phyloP scores from a whole-genome alignment of 331 rosid genomes.

The Telfairia occidentalis region DNA sequence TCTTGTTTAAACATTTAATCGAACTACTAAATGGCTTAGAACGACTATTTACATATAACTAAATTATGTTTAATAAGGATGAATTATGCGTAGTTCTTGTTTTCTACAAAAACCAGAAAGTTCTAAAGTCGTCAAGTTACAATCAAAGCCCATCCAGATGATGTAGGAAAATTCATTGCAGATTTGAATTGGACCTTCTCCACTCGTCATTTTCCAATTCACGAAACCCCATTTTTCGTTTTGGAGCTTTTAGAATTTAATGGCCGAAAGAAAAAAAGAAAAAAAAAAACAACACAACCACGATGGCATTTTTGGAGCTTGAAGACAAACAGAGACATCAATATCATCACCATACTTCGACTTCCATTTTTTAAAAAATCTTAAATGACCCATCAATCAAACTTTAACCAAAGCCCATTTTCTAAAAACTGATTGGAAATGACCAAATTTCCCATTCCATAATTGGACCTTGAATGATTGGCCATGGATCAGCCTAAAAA shows the following conservation, averaged over 20 bases:
- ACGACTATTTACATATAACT: no score
- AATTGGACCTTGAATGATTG: neutral
- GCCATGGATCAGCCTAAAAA: neutral
- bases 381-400: constrained; percentile 5
- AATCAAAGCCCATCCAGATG: neutral
- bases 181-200: neutral
- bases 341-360: neutral
- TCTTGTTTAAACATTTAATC: no score
- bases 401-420: neutral
- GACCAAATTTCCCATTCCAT: neutral
- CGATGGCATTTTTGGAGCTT: neutral
- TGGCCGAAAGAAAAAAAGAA: neutral
- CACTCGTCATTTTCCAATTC: neutral
- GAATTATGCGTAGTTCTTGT: neutral
- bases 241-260: neutral
- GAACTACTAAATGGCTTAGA: no score
- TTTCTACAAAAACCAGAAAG: neutral
- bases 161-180: neutral
- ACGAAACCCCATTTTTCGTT: neutral
- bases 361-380: neutral
- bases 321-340: neutral
- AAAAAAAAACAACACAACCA: neutral
- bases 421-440: neutral
- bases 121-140: neutral
- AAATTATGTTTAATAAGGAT: no score